Evolutionary conservation across 2,329 filamentous ascomycete genomes (phyloP).

Genomic region (Xylariales sp.): DNA sequence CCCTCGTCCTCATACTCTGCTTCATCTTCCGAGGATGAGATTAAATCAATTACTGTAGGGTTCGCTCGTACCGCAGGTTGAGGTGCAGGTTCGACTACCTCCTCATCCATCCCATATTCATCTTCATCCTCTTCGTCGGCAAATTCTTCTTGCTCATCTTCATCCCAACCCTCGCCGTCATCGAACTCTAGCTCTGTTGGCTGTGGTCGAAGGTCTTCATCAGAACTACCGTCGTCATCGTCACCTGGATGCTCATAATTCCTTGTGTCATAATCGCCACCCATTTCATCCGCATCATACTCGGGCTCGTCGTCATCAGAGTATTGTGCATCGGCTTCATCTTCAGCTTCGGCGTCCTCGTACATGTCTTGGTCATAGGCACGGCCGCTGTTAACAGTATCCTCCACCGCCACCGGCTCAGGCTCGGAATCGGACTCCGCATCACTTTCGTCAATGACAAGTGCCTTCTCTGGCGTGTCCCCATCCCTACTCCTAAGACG

Average conservation of each 20-base stretch:
- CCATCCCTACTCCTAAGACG: conserved; percentile 40
- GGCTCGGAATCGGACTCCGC: conserved; percentile 42
- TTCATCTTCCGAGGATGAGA: conserved; percentile 44
- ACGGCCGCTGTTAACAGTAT: conserved; percentile 35
- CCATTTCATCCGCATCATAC: conserved; percentile 49
- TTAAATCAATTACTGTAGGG: conserved; percentile 42
- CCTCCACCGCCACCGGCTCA: conserved; percentile 37
- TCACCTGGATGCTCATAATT: conserved; percentile 48
- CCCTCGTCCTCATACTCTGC: conserved; percentile 31
- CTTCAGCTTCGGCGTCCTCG: conserved; percentile 45
- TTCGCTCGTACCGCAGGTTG: conserved; percentile 19
- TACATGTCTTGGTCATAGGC: conserved; percentile 41
- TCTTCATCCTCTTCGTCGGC: conserved; percentile 31
- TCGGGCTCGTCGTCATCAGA: conserved; percentile 48
- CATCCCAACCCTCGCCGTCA: conserved; percentile 45
- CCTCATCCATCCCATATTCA: conserved; percentile 31
- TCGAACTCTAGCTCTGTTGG: conserved; percentile 48
- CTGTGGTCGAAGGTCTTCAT: conserved; percentile 45
- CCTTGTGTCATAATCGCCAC: conserved; percentile 50
- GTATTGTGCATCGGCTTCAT: conserved; percentile 45
- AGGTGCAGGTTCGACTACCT: conserved; percentile 7
- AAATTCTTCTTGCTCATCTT: conserved; percentile 35
- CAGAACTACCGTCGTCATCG: conserved; percentile 50
- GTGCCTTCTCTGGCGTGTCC: conserved; percentile 43
- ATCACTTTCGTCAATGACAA: conserved; percentile 50